Percentiles rank a stretch among this genome's conserved stretches.
Conservation (phyloP, 2,329 filamentous ascomycete species). For the Camillea tinctor region DNA sequence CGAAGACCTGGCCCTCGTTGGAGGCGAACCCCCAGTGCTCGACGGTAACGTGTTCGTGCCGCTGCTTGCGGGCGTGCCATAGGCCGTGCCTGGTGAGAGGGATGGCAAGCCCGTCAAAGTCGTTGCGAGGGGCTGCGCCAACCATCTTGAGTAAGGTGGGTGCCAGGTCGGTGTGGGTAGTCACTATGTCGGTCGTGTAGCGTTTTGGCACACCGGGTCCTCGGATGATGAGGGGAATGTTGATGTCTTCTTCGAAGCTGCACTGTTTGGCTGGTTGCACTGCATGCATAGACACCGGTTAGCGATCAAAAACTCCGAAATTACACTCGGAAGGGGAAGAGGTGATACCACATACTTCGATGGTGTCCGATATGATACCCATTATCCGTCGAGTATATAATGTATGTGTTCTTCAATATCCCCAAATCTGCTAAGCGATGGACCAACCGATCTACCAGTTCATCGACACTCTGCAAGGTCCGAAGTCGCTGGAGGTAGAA, state of each 20-base stretch:
- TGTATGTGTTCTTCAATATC: constrained; percentile 50
- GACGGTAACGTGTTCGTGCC: constrained; percentile 48
- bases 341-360: constrained; percentile 26
- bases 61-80: constrained; percentile 17
- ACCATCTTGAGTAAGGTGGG: constrained; percentile 55
- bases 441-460: constrained; percentile 50
- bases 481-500: constrained; percentile 53
- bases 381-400: constrained; percentile 61
- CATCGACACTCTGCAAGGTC: constrained; percentile 54
- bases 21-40: constrained; percentile 44
- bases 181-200: constrained; percentile 43
- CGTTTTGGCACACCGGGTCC: constrained; percentile 51
- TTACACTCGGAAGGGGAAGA: no score
- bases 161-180: constrained; percentile 62
- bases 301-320: background rate
- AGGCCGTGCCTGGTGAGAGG: constrained; percentile 26
- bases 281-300: background rate
- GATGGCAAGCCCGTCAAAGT: constrained; percentile 58
- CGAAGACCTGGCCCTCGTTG: constrained; percentile 31
- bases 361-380: constrained; percentile 62
- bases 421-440: constrained; percentile 38
- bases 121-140: constrained; percentile 40
- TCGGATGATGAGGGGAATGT: constrained; percentile 55
- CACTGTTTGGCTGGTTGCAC: constrained; percentile 58
- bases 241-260: constrained; percentile 58